phyloP scores from a whole-genome alignment of 805 yeast species.

The Yamadazyma phyllophila region DNA sequence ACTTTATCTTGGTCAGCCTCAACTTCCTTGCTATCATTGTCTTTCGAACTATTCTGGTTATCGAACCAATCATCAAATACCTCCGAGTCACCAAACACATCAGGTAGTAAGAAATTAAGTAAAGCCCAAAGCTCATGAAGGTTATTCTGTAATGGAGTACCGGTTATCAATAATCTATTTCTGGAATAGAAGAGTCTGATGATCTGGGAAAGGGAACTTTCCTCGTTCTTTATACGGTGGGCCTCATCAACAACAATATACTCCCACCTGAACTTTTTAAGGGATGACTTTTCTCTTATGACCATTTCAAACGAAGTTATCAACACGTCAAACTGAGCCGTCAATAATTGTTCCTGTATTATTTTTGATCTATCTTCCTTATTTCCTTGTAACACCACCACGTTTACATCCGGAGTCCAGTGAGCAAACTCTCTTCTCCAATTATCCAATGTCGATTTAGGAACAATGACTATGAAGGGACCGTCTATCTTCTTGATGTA shows the following conservation, averaged over 20 bases:
- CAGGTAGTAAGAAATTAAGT: slow-evolving; percentile 85
- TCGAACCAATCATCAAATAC: slow-evolving; percentile 94
- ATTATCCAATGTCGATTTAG: slow-evolving; percentile 92
- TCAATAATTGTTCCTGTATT: slow-evolving; percentile 56
- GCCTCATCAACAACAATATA: slow-evolving; percentile 95
- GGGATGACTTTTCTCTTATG: slow-evolving; percentile 75
- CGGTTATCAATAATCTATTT: slow-evolving; percentile 84
- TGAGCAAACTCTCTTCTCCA: slow-evolving; percentile 93
- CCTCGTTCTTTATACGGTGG: slow-evolving; percentile 94
- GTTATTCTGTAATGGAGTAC: slow-evolving; percentile 94
- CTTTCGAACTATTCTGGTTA: slow-evolving; percentile 37
- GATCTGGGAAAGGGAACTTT: slow-evolving; percentile 86
- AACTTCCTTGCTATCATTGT: slow-evolving; percentile 26
- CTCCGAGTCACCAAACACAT: slow-evolving; percentile 88
- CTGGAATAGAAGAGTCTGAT: slow-evolving; percentile 84
- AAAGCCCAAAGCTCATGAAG: slow-evolving; percentile 96
- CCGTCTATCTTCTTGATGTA: slow-evolving; percentile 78
- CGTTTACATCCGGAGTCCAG: slow-evolving; percentile 95
- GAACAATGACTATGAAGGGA: slow-evolving; percentile 88
- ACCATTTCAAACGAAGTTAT: slow-evolving; percentile 94
- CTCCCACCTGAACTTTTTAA: slow-evolving; percentile 88
- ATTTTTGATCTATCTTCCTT: slow-evolving; percentile 73
- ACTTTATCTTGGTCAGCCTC: slow-evolving; percentile 63
- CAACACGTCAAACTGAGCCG: slow-evolving; percentile 83
- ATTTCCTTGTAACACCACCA: slow-evolving; percentile 82